A percentile compares a stretch with the other conserved stretches of the same genome.
phyloP scores from a whole-genome alignment of 306 rosid genomes.

The Lathyrus tuberosus region DNA sequence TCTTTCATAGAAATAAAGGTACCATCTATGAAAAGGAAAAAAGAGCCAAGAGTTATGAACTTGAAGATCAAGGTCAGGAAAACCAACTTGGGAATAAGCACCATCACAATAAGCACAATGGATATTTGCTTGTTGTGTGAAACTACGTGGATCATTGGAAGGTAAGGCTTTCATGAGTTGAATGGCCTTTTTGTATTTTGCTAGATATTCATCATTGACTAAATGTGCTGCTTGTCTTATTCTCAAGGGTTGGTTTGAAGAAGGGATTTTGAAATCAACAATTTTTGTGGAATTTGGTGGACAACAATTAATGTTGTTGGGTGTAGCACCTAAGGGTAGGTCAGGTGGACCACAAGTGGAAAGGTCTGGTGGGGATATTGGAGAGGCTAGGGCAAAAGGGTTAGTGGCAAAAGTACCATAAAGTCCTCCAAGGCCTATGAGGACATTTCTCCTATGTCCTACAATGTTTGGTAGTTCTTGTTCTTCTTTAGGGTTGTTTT shows the following conservation, averaged over 20 bases:
- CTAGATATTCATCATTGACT: conserved; percentile 46
- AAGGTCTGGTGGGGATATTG: conserved; percentile 57
- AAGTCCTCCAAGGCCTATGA: conserved; percentile 70
- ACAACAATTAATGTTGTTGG: conserved; percentile 56
- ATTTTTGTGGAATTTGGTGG: conserved; percentile 59
- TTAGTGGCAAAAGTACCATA: conserved; percentile 47
- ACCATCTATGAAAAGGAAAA: conserved; percentile 82
- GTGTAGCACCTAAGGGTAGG: conserved; percentile 40
- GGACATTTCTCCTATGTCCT: conserved; percentile 58
- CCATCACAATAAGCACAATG: conserved; percentile 93
- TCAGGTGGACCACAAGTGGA: conserved; percentile 60
- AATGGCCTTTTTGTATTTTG: conserved; percentile 59
- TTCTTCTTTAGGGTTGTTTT: conserved; percentile 8
- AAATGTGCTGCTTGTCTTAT: conserved; percentile 69
- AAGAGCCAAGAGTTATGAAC: conserved; percentile 83
- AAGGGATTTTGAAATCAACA: conserved; percentile 49
- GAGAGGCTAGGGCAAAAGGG: conserved; percentile 61
- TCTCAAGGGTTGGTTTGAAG: conserved; percentile 32
- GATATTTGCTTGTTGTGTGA: conserved; percentile 67
- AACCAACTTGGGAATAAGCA: conserved; percentile 67
- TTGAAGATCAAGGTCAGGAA: conserved; percentile 70
- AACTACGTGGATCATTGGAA: conserved; percentile 64
- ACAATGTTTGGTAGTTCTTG: conserved; percentile 2
- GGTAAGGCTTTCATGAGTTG: conserved; percentile 74
- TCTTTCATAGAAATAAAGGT: conserved; percentile 73